Conservation (phyloP, 805 yeast species). For the Wickerhamiella parazyma region DNA sequence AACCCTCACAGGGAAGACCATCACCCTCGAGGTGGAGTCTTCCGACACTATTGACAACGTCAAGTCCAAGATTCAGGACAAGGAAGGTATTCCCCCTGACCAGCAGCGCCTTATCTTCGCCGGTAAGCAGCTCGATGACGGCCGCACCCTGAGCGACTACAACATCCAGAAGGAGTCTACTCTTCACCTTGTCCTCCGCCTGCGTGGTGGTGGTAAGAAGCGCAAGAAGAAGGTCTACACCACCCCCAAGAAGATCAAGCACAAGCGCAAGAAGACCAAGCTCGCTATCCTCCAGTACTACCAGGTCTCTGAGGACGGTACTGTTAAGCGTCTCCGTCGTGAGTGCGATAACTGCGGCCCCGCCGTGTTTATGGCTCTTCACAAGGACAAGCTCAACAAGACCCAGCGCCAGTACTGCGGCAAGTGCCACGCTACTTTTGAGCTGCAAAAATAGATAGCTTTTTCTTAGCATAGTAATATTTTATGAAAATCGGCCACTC, state of each 20-base stretch:
- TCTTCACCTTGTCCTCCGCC: constrained; percentile 87
- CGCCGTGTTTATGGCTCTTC: constrained; percentile 94
- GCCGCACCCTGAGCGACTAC: constrained; percentile 94
- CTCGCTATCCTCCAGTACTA: constrained; percentile 98
- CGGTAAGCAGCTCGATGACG: constrained; percentile 89
- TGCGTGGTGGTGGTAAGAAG: constrained; percentile 99
- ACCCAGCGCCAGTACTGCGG: constrained; percentile 99
- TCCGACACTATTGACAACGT: constrained; percentile 96
- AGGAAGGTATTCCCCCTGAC: constrained; percentile 96
- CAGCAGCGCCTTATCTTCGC: constrained; percentile 96
- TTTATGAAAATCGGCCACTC: no score
- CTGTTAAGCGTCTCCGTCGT: constrained; percentile 96
- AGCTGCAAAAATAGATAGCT: constrained; percentile 25
- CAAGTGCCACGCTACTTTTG: constrained; percentile 94
- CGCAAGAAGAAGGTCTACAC: constrained; percentile 99
- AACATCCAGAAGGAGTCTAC: constrained; percentile 98
- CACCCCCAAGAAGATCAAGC: constrained; percentile 99
- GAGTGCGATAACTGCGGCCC: constrained; percentile 98
- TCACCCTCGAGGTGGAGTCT: constrained; percentile 95
- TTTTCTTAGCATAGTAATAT: neutral
- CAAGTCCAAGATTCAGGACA: constrained; percentile 92
- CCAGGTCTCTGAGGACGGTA: constrained; percentile 98
- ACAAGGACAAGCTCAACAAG: constrained; percentile 95
- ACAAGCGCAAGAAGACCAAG: constrained; percentile 99
- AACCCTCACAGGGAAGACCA: constrained; percentile 98